These are phyloP conservation scores for Fragaria ananassa DNA, from an alignment of 306 rosid genomes.

Conservation along the genomic window DNA sequence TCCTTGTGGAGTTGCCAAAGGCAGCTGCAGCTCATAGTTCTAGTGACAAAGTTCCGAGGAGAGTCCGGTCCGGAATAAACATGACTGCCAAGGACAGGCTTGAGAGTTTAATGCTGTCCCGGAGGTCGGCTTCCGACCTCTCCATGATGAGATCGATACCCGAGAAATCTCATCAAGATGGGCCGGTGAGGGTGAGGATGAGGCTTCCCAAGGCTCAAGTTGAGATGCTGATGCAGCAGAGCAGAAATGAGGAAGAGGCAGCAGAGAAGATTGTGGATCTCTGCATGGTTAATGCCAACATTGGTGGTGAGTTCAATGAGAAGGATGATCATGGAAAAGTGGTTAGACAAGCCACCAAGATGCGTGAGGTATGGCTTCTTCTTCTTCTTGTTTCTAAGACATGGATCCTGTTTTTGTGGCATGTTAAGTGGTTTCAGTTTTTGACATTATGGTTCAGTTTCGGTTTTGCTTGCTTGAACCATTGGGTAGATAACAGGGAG, in stretches of 20 bases:
- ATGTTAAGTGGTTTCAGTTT: neutral
- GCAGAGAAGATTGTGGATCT: slow-evolving; percentile 66
- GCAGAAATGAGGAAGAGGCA: slow-evolving; percentile 59
- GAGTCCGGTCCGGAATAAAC: slow-evolving; percentile 76
- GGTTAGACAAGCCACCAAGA: slow-evolving; percentile 20
- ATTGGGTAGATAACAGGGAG: neutral
- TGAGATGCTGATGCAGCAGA: slow-evolving; percentile 62
- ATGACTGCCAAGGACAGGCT: slow-evolving; percentile 89
- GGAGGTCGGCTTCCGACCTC: slow-evolving; percentile 74
- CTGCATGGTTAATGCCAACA: slow-evolving; percentile 37
- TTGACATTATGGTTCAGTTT: neutral
- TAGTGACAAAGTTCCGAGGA: slow-evolving; percentile 33
- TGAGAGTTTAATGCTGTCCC: slow-evolving; percentile 62
- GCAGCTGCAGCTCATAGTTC: neutral
- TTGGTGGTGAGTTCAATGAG: slow-evolving; percentile 8
- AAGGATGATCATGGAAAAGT: slow-evolving; percentile 21
- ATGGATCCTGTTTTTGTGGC: slow-evolving; percentile 3
- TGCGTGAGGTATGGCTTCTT: slow-evolving; percentile 50
- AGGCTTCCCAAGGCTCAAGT: slow-evolving; percentile 70
- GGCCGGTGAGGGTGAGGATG: slow-evolving; percentile 53
- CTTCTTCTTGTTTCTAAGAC: neutral
- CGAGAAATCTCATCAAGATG: slow-evolving; percentile 18
- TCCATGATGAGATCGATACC: slow-evolving; percentile 40
- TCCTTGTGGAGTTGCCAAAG: slow-evolving; percentile 70
- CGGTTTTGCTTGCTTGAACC: neutral